Evolutionary conservation across 805 yeast genomes (phyloP).

Genomic region (Helenozyma baotianmanensis): DNA sequence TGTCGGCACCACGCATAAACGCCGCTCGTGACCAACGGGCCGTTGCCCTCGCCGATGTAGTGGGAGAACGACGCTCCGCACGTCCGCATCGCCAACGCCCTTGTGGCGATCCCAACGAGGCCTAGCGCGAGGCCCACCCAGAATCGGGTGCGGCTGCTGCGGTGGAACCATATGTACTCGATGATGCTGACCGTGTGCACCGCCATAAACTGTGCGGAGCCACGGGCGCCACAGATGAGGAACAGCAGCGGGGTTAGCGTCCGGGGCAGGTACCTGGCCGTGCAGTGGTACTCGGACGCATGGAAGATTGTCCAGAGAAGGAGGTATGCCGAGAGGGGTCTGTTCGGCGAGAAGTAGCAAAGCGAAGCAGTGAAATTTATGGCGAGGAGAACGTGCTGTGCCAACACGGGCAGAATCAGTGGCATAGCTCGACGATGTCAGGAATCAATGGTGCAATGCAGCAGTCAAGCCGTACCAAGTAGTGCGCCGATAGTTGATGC

Average conservation of each 20-base stretch:
- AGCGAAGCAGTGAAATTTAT: neutral
- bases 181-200: conserved; percentile 22
- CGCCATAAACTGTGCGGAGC: conserved; percentile 26
- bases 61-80: conserved; percentile 36
- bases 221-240: conserved; percentile 31
- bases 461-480: too few species aligned
- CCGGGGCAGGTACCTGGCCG: conserved; percentile 22
- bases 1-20: conserved; percentile 29
- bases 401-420: conserved; percentile 4
- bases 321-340: conserved; percentile 15
- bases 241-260: conserved; percentile 25
- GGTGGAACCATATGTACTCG: conserved; percentile 18
- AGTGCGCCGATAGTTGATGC: too few species aligned
- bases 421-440: too few species aligned
- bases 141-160: conserved; percentile 1
- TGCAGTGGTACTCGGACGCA: conserved; percentile 25
- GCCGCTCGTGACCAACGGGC: conserved; percentile 29
- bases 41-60: conserved; percentile 14
- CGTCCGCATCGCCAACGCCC: conserved; percentile 27
- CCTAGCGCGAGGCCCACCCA: conserved; percentile 12
- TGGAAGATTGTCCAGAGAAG: conserved; percentile 19
- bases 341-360: neutral
- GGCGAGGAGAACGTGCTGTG: conserved; percentile 4
- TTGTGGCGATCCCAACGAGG: conserved; percentile 20
- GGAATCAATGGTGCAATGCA: too few species aligned